Evolutionary conservation across 164 flowering plant species (phyloP), one percentile per base, ranked within the genome.

Genomic region (Vitis amurensis): DNA sequence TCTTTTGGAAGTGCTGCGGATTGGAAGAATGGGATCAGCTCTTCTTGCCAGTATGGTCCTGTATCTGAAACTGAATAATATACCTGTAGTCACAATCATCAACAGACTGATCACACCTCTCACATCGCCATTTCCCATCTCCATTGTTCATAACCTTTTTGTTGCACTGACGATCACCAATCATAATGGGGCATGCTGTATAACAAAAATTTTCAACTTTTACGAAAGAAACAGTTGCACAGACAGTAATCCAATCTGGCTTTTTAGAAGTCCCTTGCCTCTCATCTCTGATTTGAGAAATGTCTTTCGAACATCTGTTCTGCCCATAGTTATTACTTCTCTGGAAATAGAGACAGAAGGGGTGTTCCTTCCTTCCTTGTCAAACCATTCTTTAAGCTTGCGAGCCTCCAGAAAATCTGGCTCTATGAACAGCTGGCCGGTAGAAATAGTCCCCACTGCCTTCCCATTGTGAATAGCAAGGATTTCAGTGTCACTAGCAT

Each of bases 101-200:
- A 62, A 92, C 81, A 53, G 81, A 71, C 69, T 81, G 81, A 70
- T 92, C 96, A 74, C 98, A 96, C 79, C 85, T 91, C 16, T 93
- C 99, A 61, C 98, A 96, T 50, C 83, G 77, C 94, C 96, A 96
- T 75, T 68, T 87, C 50, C 98, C 99, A 83, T 96, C 98, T 8
- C 97, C 99, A 77, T 96, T 88, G 70, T 96, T 89, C 19, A 76
- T 82, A 27, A 92, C 98, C 77, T 93, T 96, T 79, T 96, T 96
- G 84, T 63, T 88, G 86, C 99, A 93, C 57, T 84, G 86, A 6
- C 97, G 78, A 69, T 93, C 99, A 11, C 92, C 99, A 67, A 80
- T 82, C 88, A 80, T 79, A 59, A 86, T 37, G 29, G 97, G 98
- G 67, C 99, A 93, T 9, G 99, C 98, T 23, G 91, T 85, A 56